phyloP scores from a whole-genome alignment of 2,329 filamentous ascomycete genomes.

The Claviceps monticola region DNA sequence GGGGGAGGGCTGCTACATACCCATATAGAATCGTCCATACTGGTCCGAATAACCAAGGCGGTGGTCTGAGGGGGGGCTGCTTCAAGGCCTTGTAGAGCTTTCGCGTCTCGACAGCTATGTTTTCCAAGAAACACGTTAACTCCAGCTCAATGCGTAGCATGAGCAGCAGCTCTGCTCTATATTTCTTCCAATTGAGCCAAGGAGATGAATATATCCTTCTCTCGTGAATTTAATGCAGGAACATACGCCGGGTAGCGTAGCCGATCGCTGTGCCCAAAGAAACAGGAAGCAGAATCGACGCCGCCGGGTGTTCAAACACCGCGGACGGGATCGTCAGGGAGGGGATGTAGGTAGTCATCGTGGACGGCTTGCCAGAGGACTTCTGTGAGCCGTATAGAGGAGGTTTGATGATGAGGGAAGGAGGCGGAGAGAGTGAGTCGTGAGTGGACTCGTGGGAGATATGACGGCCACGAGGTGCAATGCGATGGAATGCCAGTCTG shows the following conservation, averaged over 20 bases:
- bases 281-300: constrained; percentile 64
- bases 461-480: too few species aligned
- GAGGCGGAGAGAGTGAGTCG: background rate
- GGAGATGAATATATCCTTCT: too few species aligned
- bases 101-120: constrained; percentile 40
- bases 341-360: constrained; percentile 78
- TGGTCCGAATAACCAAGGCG: constrained; percentile 48
- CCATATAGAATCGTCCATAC: constrained; percentile 55
- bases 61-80: constrained; percentile 51
- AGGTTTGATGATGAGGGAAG: background rate
- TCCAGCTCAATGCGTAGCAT: too few species aligned
- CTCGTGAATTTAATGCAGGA: too few species aligned
- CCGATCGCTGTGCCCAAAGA: constrained; percentile 61
- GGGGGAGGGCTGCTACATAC: constrained; percentile 12
- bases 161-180: too few species aligned
- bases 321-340: constrained; percentile 58
- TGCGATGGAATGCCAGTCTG: too few species aligned
- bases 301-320: constrained; percentile 58
- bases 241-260: constrained; percentile 50
- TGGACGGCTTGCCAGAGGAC: background rate
- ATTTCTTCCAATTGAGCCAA: too few species aligned
- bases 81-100: constrained; percentile 50
- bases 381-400: too few species aligned
- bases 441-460: too few species aligned
- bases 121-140: too few species aligned